A percentile compares a stretch with the other conserved stretches of the same genome.
Conservation (phyloP, 169 alveolate species). For the Plasmodium reichenowi region DNA sequence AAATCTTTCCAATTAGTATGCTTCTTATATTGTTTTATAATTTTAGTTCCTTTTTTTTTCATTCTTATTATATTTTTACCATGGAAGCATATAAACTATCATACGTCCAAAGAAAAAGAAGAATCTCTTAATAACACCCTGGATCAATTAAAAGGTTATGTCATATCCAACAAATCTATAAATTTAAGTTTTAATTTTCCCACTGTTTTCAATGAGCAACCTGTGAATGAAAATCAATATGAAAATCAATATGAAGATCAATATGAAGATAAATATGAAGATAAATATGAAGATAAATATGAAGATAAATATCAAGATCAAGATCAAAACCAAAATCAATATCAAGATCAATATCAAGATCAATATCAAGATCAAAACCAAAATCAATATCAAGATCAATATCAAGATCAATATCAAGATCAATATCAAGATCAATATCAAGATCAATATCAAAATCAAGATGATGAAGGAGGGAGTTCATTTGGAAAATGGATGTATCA, state of each 20-base stretch:
- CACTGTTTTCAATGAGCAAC: not conserved
- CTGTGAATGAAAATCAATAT: too few relatives aligned
- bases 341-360: too few relatives aligned
- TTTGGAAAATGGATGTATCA: not conserved
- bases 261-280: too few relatives aligned
- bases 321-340: too few relatives aligned
- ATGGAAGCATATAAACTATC: constrained; percentile 12
- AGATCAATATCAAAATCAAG: too few relatives aligned
- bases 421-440: too few relatives aligned
- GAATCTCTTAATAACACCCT: constrained; percentile 21
- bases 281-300: too few relatives aligned
- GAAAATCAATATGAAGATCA: too few relatives aligned
- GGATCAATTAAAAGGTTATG: constrained; percentile 31
- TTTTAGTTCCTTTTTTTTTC: constrained; percentile 60
- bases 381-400: too few relatives aligned
- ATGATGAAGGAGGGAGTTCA: not conserved
- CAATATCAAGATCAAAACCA: too few relatives aligned
- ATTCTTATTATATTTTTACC: constrained; percentile 34
- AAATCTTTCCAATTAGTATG: constrained; percentile 42
- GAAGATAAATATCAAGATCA: too few relatives aligned
- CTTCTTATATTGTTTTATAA: constrained; percentile 28
- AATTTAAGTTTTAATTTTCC: not conserved
- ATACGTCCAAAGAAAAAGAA: not conserved
- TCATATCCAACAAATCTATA: constrained; percentile 2
- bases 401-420: too few relatives aligned